A percentile compares a stretch with the other conserved stretches of the same genome.
Conservation (phyloP, 2,329 filamentous ascomycete species). For the Claviceps sp. region DNA sequence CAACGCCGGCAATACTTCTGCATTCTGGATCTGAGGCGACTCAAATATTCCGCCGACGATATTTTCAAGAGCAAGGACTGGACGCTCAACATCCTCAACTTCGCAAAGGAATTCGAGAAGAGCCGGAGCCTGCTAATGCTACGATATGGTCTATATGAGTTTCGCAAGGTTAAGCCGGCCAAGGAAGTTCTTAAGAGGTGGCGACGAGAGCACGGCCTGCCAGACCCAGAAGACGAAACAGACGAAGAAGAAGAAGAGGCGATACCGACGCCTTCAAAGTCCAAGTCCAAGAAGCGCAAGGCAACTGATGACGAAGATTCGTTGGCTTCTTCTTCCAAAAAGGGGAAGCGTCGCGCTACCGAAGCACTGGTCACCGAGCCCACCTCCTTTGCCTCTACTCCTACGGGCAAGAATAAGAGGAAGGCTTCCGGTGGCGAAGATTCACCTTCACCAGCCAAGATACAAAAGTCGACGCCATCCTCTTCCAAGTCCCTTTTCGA, state of each 20-base stretch:
- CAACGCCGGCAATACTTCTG: slow-evolving; percentile 51
- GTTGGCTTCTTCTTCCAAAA: slow-evolving; percentile 22
- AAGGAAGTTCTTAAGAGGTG: slow-evolving; percentile 44
- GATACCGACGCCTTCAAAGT: slow-evolving; percentile 18
- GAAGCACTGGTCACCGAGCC: slow-evolving; percentile 25
- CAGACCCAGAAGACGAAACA: slow-evolving; percentile 33
- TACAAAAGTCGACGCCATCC: slow-evolving; percentile 37
- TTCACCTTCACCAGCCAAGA: slow-evolving; percentile 30
- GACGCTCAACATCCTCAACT: slow-evolving; percentile 49
- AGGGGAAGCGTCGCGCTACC: slow-evolving; percentile 37
- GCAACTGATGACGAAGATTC: slow-evolving; percentile 36
- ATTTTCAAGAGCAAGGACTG: slow-evolving; percentile 48
- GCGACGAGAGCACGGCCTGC: slow-evolving; percentile 42
- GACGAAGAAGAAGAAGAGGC: slow-evolving; percentile 19
- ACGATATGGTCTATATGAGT: slow-evolving; percentile 48
- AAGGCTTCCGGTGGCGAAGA: slow-evolving; percentile 33
- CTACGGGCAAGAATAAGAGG: slow-evolving; percentile 36
- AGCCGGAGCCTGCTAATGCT: slow-evolving; percentile 47
- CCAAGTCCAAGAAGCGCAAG: slow-evolving; percentile 42
- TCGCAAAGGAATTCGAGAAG: slow-evolving; percentile 52
- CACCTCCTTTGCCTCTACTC: slow-evolving; percentile 7
- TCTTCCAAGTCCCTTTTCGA: slow-evolving; percentile 44
- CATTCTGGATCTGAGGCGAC: slow-evolving; percentile 45
- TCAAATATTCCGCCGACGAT: slow-evolving; percentile 49
- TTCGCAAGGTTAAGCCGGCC: slow-evolving; percentile 47